phyloP scores from a whole-genome alignment of 2,329 filamentous ascomycete species.

The Zasmidium citrigriseum region DNA sequence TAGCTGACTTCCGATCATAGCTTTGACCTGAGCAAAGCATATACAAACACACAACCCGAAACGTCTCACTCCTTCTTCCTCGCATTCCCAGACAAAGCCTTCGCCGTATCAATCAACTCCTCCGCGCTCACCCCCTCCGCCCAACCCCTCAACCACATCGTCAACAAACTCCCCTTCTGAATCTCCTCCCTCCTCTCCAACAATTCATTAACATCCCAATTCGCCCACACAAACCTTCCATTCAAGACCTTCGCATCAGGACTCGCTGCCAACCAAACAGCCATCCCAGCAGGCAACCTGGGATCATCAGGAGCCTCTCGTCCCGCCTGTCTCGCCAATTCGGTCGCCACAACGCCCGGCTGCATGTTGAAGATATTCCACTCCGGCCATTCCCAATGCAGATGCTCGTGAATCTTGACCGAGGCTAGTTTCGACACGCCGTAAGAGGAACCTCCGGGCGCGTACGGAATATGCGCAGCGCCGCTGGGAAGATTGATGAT shows the following conservation, averaged over 20 bases:
- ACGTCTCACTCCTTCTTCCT: not conserved
- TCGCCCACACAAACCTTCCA: constrained; percentile 22
- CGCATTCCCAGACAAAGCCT: constrained; percentile 1
- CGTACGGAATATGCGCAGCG: constrained; percentile 15
- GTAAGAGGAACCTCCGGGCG: constrained; percentile 9
- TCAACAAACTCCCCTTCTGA: constrained; percentile 4
- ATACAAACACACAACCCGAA: too few relatives aligned
- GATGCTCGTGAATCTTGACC: constrained; percentile 12
- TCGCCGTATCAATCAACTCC: constrained; percentile 9
- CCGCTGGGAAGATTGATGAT: constrained; percentile 16
- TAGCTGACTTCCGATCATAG: not conserved
- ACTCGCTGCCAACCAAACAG: constrained; percentile 40
- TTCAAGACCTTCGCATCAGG: constrained; percentile 31
- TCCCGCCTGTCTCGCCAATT: constrained; percentile 16
- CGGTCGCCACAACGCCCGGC: constrained; percentile 17
- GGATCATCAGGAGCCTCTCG: constrained; percentile 17
- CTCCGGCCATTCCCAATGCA: constrained; percentile 16
- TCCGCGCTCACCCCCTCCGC: constrained; percentile 4
- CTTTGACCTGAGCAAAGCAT: too few relatives aligned
- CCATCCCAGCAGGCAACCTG: constrained; percentile 16
- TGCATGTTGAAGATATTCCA: constrained; percentile 23
- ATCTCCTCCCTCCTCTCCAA: constrained; percentile 14
- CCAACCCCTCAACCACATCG: constrained; percentile 10
- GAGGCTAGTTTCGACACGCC: constrained; percentile 13
- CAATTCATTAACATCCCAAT: constrained; percentile 21